Base-by-base conservation (phyloP, 1,284 basidiomycete genomes). In the Puccinia triticina region DNA sequence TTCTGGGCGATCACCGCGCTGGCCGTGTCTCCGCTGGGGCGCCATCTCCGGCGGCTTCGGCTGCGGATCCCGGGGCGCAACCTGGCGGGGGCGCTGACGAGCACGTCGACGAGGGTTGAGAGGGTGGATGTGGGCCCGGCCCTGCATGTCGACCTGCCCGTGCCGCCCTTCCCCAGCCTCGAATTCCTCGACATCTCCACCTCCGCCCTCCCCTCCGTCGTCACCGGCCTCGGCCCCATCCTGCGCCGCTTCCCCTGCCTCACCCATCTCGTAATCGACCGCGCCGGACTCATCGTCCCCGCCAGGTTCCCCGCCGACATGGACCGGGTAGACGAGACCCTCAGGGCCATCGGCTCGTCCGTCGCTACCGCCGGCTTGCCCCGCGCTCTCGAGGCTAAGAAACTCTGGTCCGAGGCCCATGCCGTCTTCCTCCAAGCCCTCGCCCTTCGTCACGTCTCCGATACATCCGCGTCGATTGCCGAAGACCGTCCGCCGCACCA, bases 111-210 rank as follows among this genome's bases (percentile, higher is more conserved):
- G 2, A 26, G 21, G 12, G 4, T 43, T 12, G 40, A 43, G 40
- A 43, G 40, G 7, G 7, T 43, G 12, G 4, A 4, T 43, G 12
- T 43, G 7, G 40, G 40, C 12, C 40, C n/a, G n/a, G n/a, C 7
- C 12, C 40, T 7, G 7, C 40, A 43, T 7, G 4, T 43, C 40
- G 12, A 4, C 40, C 21, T 78, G 23, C 78, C 78, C 3, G 11
- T 59, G 2, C 34, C 43, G 10, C 78, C 67, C 16, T 80, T 80
- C 50, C 78, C 78, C 11, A 43, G 26, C n/a, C 34, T 80, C 8
- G 14, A 57, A 18, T 61, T 80, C 50, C 53, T 82, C 12, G 80
- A 82, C 53, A 72, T 82, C 29, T 82, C 80, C 0, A 82, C 80
- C 21, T 53, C 72, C 12, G 37, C 26, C 43, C 34, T 82, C 14